Evolutionary conservation across 2,329 filamentous ascomycete species (phyloP), one percentile per base, ranked within the genome.

Genomic region (Xylariaceae sp.): DNA sequence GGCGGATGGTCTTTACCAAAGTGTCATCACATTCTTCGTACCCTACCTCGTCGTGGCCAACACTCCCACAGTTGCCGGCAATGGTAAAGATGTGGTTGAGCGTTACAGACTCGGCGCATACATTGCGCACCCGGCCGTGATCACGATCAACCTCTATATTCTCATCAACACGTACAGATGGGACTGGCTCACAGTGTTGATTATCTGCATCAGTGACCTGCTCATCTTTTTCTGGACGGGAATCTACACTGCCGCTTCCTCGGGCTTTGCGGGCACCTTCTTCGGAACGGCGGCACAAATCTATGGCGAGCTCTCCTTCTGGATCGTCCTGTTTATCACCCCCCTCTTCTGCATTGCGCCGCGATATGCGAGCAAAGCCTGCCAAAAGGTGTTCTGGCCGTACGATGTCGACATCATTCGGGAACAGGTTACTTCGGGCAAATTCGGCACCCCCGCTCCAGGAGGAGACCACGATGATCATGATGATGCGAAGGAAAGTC

Each of bases 151-250:
- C 63, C 69, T 83, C 43, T 98, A 97, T 68, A 87, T 98, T 51
- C 70, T 98, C 49, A 81, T 97, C 68, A 98, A 98, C 65, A 94
- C 86, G 1, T 97, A 95, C 63, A 80, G 90, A 44, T 98, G 92
- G 92, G 92, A 98, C 62, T 98, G 90, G 90, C 71, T 98, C 55
- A 94, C 94, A 66, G 65, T 89, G 15, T 69, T 95, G 43, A 83
- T 96, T 46, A 83, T 94, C 36, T 65, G 66, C 16, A 75, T 97
- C 61, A 95, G 88, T 65, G 84, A 85, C 46, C 61, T 97, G 19
- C 77, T 96, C 54, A 78, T 97, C 57, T 98, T 88, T 71, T 84
- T 94, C 68, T 97, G 92, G 88, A 96, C 92, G 5, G 92, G 88
- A 19, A 74, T 94, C 26, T 98, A 94, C 66, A 74, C 21, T 11